Base-by-base conservation (phyloP, 78 protist species). In the Creolimax fragrantissima region DNA sequence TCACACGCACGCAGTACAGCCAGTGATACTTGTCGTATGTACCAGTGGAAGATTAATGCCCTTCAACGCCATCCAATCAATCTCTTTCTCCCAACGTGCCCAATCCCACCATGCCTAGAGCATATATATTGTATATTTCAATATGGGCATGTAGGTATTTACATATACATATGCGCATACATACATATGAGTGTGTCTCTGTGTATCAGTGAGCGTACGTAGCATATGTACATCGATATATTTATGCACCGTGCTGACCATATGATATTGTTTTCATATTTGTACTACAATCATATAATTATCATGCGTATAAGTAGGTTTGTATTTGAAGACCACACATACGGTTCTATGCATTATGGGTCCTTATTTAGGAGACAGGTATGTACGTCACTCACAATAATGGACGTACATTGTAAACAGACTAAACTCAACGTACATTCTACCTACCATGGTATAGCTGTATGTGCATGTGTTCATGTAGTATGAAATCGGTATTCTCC, bases 11-110 rank as follows among this genome's bases (percentile, higher is more conserved):
- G 74, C 74, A 58, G 74, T 58, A 58, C 74, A 24, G 74, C 0
- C 74, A 32, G 1, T 58, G 11, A 58, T n/a, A n/a, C n/a, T n/a
- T n/a, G n/a, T n/a, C n/a, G 91, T 89, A 88, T 81, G 42, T 35
- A 91, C 94, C 45, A 95, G 95, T 2, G 95, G 94, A 3, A 93
- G 58, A 90, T 93, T 95, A 43, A 95, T 42, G 3, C 96, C 96
- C 89, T 92, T 45, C 42, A 93, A 35, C 24, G 96, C 96, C 95
- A 93, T 93, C 96, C 96, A 95, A 47, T 95, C 96, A 3, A 95
- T 81, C 42, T 95, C 95, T 2, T 85, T 2, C 85, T 93, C 93
- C 96, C 96, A 95, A 1, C 94, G 91, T 2, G 41, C 85, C 93
- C 93, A 93, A n/a, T 85, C 90, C 93, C 92, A 93, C 92, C 91